Evolutionary conservation across 2,329 filamentous ascomycete genomes (phyloP).

Genomic region (Fusarium veterinarium): DNA sequence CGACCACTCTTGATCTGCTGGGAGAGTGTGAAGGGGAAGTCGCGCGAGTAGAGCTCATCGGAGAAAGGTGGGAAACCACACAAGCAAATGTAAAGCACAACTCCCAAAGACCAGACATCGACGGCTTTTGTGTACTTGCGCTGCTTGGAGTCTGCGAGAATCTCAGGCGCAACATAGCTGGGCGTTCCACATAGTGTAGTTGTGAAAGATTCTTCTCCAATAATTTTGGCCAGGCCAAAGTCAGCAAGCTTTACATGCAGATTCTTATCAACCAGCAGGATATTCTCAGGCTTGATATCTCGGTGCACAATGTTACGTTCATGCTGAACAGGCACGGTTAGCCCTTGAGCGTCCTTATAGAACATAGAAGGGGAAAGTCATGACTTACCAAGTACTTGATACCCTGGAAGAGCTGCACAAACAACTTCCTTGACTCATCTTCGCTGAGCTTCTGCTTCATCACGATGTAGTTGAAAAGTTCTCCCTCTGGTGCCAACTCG

Average conservation of each 20-base stretch:
- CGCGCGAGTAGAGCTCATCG: constrained; percentile 83
- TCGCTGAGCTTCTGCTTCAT: constrained; percentile 90
- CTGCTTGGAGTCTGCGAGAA: constrained; percentile 82
- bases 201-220: constrained; percentile 97
- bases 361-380: background rate
- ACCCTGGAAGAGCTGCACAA: constrained; percentile 90
- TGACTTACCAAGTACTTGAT: constrained; percentile 89
- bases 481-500: constrained; percentile 90
- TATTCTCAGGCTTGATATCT: constrained; percentile 98
- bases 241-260: constrained; percentile 92
- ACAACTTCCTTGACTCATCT: constrained; percentile 85
- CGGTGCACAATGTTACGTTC: constrained; percentile 97
- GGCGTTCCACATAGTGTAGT: constrained; percentile 97
- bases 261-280: constrained; percentile 86
- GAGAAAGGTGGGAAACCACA: constrained; percentile 98
- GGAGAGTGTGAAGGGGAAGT: constrained; percentile 90
- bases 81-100: constrained; percentile 96
- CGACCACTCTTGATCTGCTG: constrained; percentile 89
- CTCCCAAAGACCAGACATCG: constrained; percentile 96
- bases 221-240: constrained; percentile 97
- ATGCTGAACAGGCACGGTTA: constrained; percentile 68
- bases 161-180: constrained; percentile 96
- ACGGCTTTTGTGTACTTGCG: constrained; percentile 95
- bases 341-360: background rate
- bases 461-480: constrained; percentile 95